These are phyloP conservation scores for Starmerella cellae DNA, from an alignment of 805 yeast species.

Conservation along the genomic window DNA sequence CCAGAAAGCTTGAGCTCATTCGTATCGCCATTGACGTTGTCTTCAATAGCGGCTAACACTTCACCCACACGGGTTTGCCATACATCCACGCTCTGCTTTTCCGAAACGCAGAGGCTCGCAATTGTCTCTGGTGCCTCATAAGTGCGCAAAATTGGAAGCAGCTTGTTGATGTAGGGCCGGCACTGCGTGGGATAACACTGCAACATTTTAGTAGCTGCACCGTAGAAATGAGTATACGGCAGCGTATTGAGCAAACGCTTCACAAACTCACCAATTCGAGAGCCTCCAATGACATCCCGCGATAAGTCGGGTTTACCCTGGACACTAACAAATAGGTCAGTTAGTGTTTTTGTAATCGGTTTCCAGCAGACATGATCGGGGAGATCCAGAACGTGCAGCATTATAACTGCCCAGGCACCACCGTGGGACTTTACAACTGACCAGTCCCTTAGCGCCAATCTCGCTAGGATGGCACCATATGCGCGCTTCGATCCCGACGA, in stretches of 20 bases:
- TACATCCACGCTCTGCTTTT: conserved; percentile 13
- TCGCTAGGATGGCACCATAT: conserved; percentile 29
- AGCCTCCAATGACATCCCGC: conserved; percentile 73
- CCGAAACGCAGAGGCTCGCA: conserved; percentile 14
- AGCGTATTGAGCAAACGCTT: conserved; percentile 23
- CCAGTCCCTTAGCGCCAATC: conserved; percentile 21
- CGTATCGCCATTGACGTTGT: background rate
- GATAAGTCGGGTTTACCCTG: conserved; percentile 75
- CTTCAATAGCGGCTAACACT: background rate
- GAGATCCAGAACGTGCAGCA: conserved; percentile 30
- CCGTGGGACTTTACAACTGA: conserved; percentile 30
- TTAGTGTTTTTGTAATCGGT: conserved; percentile 23
- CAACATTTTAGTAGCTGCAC: conserved; percentile 9
- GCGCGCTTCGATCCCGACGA: conserved; percentile 29
- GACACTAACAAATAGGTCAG: conserved; percentile 20
- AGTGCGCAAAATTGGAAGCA: conserved; percentile 3
- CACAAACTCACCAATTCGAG: conserved; percentile 55
- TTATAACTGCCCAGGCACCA: conserved; percentile 27
- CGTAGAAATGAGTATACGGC: conserved; percentile 3
- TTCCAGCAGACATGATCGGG: conserved; percentile 27
- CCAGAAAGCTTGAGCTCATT: background rate
- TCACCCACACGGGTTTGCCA: conserved; percentile 12
- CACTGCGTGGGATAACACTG: conserved; percentile 19
- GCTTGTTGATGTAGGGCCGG: conserved; percentile 18
- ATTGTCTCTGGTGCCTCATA: conserved; percentile 6